These are phyloP conservation scores for Papiliotrema terrestris DNA, from an alignment of 1,284 basidiomycete species.

Conservation along the genomic window DNA sequence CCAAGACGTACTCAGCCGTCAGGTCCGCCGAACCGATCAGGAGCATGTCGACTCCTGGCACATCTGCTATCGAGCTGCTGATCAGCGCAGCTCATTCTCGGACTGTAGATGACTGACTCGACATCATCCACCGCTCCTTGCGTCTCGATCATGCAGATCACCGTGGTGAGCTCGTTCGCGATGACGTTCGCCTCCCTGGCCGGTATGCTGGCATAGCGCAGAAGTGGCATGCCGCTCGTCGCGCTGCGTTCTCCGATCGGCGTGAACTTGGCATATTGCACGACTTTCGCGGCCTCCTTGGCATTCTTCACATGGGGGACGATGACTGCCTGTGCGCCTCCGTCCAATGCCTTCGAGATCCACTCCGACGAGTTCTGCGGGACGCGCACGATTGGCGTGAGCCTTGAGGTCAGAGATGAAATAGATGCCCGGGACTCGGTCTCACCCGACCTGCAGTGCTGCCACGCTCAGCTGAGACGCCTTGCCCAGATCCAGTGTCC, in stretches of 20 bases:
- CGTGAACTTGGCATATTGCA: constrained; percentile 15
- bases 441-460: constrained; percentile 16
- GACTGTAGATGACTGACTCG: constrained; percentile 7
- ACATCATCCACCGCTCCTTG: constrained; percentile 12
- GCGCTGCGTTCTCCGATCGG: constrained; percentile 18
- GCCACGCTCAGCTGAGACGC: constrained; percentile 12
- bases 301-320: constrained; percentile 21
- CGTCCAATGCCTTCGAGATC: constrained; percentile 21
- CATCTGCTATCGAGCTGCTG: constrained; percentile 17
- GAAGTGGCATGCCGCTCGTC: constrained; percentile 14
- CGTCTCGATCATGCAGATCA: constrained; percentile 25
- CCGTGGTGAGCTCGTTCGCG: constrained; percentile 15
- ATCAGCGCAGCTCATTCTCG: not conserved
- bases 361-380: constrained; percentile 21
- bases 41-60: constrained; percentile 18
- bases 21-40: constrained; percentile 16
- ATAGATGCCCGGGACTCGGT: not conserved
- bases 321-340: constrained; percentile 22
- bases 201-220: constrained; percentile 15
- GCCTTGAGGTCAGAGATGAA: constrained; percentile 1
- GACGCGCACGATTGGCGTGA: constrained; percentile 21
- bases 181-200: constrained; percentile 15
- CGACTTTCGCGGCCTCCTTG: constrained; percentile 16
- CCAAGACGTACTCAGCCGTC: constrained; percentile 13
- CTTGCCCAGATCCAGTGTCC: constrained; percentile 11